Base-by-base conservation (phyloP, 106 monocot genomes). In the Cymbidium sinense region DNA sequence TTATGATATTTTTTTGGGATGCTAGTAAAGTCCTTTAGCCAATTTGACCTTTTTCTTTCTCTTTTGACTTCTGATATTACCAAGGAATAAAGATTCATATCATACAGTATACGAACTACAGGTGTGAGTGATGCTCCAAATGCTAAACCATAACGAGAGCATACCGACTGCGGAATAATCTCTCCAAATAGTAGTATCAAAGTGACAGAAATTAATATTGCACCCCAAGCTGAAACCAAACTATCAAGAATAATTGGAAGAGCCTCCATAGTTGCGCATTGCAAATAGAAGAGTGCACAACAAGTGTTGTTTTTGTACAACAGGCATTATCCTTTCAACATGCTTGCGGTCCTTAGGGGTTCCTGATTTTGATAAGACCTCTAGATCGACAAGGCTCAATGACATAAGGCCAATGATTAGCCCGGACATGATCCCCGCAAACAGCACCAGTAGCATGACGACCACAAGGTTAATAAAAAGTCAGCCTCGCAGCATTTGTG, bases 221-320 rank as follows among this genome's bases (percentile, higher is more conserved):
- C 94, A 72, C 89, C 94, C 98, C 98, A 98, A 19, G 98, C 94
- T 11, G 94, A 75, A 51, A 94, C 83, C 83, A 98, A 82, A 75
- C 87, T 83, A 62, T 90, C 98, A 71, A 98, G 94, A 86, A 98
- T 92, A 77, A 98, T 94, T 2, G 98, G 98, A 74, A 98, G 87
- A 80, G 98, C 98, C 94, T 98, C 98, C 98, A 98, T 98, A 33
- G 94, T 88, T 37, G 86, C 90, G 98, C 98, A 87, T 94, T 98
- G 83, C 90, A 98, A 34, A 94, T 86, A 98, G 89, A 83, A 98
- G 94, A 76, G 98, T 98, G 81, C 94, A 94, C 11, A 98, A 76
- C 50, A 98, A 82, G 78, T 98, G 98, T 25, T 98, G 98, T 2
- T 82, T 90, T 72, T 78, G 82, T 50, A 98, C 98, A 30, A 98